These are phyloP conservation scores for Phytophthora aleatoria DNA, from an alignment of 352 stramenopile genomes.

Conservation along the genomic window DNA sequence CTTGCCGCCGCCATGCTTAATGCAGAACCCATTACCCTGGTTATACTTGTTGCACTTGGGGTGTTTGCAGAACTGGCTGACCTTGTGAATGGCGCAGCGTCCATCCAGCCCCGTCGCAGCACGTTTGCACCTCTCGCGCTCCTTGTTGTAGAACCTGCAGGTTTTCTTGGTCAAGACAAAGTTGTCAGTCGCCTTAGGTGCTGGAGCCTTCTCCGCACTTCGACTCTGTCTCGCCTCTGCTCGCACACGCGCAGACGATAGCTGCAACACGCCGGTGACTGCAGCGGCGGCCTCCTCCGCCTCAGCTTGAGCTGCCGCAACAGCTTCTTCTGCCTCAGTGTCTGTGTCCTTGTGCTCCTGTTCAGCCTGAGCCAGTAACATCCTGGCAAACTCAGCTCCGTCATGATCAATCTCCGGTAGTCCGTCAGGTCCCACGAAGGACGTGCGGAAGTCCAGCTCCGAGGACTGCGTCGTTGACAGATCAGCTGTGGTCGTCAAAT, in stretches of 20 bases:
- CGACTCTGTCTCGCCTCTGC: conserved; percentile 14
- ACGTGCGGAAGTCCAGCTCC: conserved; percentile 79
- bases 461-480: conserved; percentile 53
- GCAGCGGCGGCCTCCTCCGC: conserved; percentile 27
- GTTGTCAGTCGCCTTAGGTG: conserved; percentile 23
- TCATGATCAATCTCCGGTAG: conserved; percentile 75
- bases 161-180: conserved; percentile 42
- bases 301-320: conserved; percentile 22
- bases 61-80: conserved; percentile 86
- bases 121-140: conserved; percentile 66
- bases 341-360: conserved; percentile 43
- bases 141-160: conserved; percentile 79
- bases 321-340: conserved; percentile 25
- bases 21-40: conserved; percentile 85
- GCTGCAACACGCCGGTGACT: conserved; percentile 27
- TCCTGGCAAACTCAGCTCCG: conserved; percentile 68
- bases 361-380: conserved; percentile 73
- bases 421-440: conserved; percentile 58
- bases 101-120: conserved; percentile 73
- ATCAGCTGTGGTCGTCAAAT: conserved; percentile 43
- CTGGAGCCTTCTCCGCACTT: conserved; percentile 11
- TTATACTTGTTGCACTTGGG: conserved; percentile 85
- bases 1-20: conserved; percentile 85
- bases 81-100: conserved; percentile 80
- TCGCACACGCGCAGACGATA: conserved; percentile 22